Evolutionary conservation across 495 filamentous ascomycete genomes (phyloP), one percentile per base, ranked within the genome.

Genomic region (Penicillium longicatenatum): DNA sequence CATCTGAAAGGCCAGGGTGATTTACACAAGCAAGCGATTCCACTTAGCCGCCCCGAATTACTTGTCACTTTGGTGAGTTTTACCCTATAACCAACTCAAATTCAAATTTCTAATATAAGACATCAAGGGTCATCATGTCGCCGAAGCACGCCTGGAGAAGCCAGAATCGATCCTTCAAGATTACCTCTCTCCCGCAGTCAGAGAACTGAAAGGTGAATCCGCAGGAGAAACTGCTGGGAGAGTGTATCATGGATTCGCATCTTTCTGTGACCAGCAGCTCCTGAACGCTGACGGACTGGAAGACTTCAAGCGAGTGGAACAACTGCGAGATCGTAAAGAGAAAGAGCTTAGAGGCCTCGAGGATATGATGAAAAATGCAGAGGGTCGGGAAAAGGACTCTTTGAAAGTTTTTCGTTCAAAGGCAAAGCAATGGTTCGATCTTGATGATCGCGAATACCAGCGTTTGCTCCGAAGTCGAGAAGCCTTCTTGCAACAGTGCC

Each of bases 161-260:
- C 91, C 95, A 0, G 91, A 97, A 59, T 84, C 83, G 47, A 97
- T 98, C 43, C 90, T 97, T 43, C 84, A 86, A 54, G 84, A 86
- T 20, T 96, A 96, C 59, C 79, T 99, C 7, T 82, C 85, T 29
- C 86, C 88, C 6, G 92, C 94, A 2, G 86, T 97, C 37, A 87
- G 86, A 63, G 88, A 93, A 61, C 74, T 99, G 29, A 85, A 80
- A 65, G 86, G 84, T n/a, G 82, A 81, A 50, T 80, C 69, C 2
- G 82, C 87, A 39, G 87, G 90, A 9, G 80, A 84, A 59, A 87
- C 90, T 52, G 90, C 93, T 7, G 92, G 93, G 6, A 82, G 89
- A 63, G 95, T 97, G 9, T 97, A 89, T 63, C 91, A 97, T 68
- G 89, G 94, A 59, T 98, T 97, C 70, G 94, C 94, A 52, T 84